Percentiles rank a stretch among this genome's conserved stretches.
phyloP scores from a whole-genome alignment of 768 basidiomycete genomes.

The Leucocoprinus sp. region DNA sequence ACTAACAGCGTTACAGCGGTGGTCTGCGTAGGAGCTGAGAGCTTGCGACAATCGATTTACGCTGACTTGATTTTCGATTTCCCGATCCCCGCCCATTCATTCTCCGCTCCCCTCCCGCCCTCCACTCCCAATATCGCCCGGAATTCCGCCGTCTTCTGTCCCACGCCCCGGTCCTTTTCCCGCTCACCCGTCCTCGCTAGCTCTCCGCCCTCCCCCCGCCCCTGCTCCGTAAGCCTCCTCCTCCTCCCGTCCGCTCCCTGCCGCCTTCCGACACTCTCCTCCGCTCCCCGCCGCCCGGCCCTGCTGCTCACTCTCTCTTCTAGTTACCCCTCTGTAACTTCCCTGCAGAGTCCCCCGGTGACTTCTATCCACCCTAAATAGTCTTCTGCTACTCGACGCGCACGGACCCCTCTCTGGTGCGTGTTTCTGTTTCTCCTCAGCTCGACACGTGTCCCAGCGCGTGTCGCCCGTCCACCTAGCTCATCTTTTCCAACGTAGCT shows the following conservation, averaged over 20 bases:
- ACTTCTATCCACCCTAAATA: not conserved
- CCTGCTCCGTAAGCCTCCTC: constrained; percentile 6
- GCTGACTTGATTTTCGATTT: constrained; percentile 11
- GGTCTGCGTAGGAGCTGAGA: constrained; percentile 13
- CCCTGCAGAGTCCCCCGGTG: constrained; percentile 2
- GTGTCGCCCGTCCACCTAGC: constrained; percentile 2
- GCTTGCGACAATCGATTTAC: constrained; percentile 13
- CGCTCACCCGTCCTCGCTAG: not conserved
- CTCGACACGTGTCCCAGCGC: constrained; percentile 10
- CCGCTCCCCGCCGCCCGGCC: not conserved
- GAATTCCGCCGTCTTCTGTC: constrained; percentile 6
- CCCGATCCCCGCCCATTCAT: constrained; percentile 11
- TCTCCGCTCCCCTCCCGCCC: constrained; percentile 11
- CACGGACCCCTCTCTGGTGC: not conserved
- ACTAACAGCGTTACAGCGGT: constrained; percentile 13
- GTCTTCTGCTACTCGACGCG: not conserved
- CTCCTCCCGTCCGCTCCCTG: constrained; percentile 5
- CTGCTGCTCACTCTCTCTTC: not conserved
- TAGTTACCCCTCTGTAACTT: not conserved
- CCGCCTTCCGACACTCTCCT: constrained; percentile 2
- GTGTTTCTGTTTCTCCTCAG: not conserved
- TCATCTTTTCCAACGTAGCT: not conserved
- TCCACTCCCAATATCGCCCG: constrained; percentile 5
- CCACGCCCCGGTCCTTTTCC: constrained; percentile 5
- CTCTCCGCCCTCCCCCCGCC: constrained; percentile 3